These are phyloP conservation scores for Balakata baccata DNA, from an alignment of 345 rosid genomes.

Conservation along the genomic window DNA sequence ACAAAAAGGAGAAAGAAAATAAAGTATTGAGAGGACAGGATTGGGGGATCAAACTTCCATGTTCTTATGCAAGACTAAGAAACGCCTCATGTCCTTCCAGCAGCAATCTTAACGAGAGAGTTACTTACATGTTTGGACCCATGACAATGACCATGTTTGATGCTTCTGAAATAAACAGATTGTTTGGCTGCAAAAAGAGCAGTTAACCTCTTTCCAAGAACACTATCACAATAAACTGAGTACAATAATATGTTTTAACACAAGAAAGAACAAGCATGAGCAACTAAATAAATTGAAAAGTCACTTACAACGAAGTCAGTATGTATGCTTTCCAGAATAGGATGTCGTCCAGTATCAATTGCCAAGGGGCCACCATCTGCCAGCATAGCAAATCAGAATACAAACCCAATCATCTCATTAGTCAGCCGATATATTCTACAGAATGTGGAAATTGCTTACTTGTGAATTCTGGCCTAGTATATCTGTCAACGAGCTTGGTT, in stretches of 20 bases:
- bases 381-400: conserved; percentile 20
- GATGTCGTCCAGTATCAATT: conserved; percentile 95
- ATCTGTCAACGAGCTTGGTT: conserved; percentile 77
- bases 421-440: neutral
- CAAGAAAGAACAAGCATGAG: conserved; percentile 4
- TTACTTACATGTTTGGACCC: conserved; percentile 93
- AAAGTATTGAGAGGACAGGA: neutral
- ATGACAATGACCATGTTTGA: conserved; percentile 81
- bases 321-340: conserved; percentile 87
- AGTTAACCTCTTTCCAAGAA: conserved; percentile 12
- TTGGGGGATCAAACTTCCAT: neutral
- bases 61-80: neutral
- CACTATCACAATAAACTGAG: neutral
- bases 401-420: conserved; percentile 7
- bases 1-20: neutral
- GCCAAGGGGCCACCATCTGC: conserved; percentile 89
- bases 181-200: conserved; percentile 67
- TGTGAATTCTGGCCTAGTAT: conserved; percentile 79
- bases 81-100: conserved; percentile 8
- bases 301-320: conserved; percentile 64
- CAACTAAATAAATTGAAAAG: conserved; percentile 9
- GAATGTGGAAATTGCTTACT: conserved; percentile 39
- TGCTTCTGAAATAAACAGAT: conserved; percentile 88
- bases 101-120: conserved; percentile 8
- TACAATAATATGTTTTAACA: neutral